phyloP scores from a whole-genome alignment of 2,329 filamentous ascomycete species.

The Colletotrichum sublineola region DNA sequence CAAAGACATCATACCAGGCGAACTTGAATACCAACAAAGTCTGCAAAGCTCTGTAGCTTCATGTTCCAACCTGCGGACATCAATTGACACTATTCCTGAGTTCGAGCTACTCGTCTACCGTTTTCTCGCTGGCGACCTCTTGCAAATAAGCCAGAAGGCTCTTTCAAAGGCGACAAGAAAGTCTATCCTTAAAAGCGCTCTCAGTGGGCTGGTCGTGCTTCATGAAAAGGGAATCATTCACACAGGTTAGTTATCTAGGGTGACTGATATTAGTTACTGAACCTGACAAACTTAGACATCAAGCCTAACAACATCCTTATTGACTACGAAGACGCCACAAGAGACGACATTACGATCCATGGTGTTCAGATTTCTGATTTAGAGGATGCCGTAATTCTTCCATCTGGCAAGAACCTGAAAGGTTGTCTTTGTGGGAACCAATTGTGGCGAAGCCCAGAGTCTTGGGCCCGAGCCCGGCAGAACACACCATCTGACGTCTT shows the following conservation, averaged over 20 bases:
- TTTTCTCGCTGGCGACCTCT: slow-evolving; percentile 3
- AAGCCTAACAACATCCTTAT: slow-evolving; percentile 6
- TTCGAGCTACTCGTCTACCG: too few relatives aligned
- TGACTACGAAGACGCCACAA: neutral
- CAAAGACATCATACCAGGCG: too few relatives aligned
- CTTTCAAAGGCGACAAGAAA: neutral
- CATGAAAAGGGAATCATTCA: slow-evolving; percentile 3
- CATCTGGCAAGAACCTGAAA: neutral
- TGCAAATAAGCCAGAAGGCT: neutral
- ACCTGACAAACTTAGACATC: neutral
- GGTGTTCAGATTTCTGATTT: neutral
- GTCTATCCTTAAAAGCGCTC: neutral
- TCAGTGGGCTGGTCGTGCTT: neutral
- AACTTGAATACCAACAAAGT: too few relatives aligned
- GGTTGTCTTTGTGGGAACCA: slow-evolving; percentile 9
- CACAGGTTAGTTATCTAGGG: neutral
- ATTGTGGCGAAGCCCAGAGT: slow-evolving; percentile 13
- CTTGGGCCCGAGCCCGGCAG: slow-evolving; percentile 16
- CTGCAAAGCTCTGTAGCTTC: too few relatives aligned
- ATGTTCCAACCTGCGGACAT: too few relatives aligned
- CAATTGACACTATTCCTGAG: too few relatives aligned
- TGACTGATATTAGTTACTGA: neutral
- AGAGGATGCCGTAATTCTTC: neutral
- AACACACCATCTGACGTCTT: slow-evolving; percentile 12
- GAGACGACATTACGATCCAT: neutral